Base-by-base conservation (phyloP, 1,139 yeast genomes). In the Saccharomycopsis crataegensis region DNA sequence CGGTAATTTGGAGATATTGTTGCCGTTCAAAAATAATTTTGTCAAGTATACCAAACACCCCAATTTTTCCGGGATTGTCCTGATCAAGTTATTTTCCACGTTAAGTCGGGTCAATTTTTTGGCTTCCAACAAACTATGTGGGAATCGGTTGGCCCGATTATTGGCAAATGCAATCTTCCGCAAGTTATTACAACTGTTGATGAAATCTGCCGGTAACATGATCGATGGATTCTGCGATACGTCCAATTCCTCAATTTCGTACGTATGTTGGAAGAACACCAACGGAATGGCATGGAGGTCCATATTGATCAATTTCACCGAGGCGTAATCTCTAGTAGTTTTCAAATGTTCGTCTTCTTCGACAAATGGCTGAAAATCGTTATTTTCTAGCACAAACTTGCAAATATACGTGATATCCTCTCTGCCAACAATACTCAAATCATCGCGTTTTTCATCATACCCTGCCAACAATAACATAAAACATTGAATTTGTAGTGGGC, bases 141-240 rank as follows among this genome's bases (percentile, higher is more conserved):
- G 97, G 64, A 91, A 86, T 52, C 74, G 76, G 8, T 84, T 79
- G 16, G 88, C 80, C 54, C 95, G 86, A 62, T 88, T 86, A 58
- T 82, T 76, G 1, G 88, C 80, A 71, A 83, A 88, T 53, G 81
- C 76, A 57, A 90, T 74, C 55, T 80, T 78, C 37, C 79, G 77
- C 60, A 91, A 72, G 62, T 86, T 86, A 50, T 80, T 77, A 61
- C 96, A 86, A 34, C 88, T 81, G 65, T 89, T 96, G 61, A 90
- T 83, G 65, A 90, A 90, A 65, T 90, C 96, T 56, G 82, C 70
- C 0, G 97, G 96, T 38, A 91, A 73, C 56, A 83, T 80, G 52
- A 91, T 84, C 28, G 95, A 85, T 6, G 96, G 96, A 65, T 91
- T 91, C 59, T 86, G 82, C 0, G 95, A 86, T 14, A 89, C 91